Percentiles rank a stretch among this genome's conserved stretches.
Evolutionary conservation across 176 grass and related monocot species (phyloP).

Genomic region (Oryza meyeriana): DNA sequence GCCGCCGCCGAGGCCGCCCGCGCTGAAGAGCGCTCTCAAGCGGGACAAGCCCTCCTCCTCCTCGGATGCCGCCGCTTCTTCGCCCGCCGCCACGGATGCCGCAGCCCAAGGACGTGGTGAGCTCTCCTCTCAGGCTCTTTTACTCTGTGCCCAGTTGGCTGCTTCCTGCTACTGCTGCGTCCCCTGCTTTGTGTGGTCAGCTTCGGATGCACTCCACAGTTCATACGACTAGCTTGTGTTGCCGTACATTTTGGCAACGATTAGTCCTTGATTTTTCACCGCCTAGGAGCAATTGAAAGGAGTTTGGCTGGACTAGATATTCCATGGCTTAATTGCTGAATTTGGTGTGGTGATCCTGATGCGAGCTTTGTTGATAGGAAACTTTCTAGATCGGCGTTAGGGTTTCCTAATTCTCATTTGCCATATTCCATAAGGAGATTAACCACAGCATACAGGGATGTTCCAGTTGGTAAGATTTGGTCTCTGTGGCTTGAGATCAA

Average conservation of each 20-base stretch:
- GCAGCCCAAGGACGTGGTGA: conserved; percentile 38
- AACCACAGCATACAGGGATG: neutral
- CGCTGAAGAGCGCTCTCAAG: conserved; percentile 86
- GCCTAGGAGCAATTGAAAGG: neutral
- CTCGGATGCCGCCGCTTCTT: neutral
- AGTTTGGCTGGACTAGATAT: neutral
- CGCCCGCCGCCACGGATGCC: neutral
- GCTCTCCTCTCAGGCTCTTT: neutral
- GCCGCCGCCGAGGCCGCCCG: neutral
- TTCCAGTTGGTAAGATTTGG: neutral
- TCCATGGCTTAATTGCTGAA: neutral
- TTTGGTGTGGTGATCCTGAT: neutral
- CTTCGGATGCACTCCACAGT: neutral
- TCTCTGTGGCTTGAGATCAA: neutral
- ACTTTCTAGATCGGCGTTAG: neutral
- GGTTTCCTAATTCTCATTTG: neutral
- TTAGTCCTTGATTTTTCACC: neutral
- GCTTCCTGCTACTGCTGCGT: neutral
- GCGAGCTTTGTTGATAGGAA: neutral
- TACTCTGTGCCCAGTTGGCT: neutral
- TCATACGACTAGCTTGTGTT: neutral
- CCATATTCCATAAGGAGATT: neutral
- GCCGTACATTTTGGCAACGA: neutral
- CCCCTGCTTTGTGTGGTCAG: neutral
- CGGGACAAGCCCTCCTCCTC: conserved; percentile 49